Conservation (phyloP, 176 grass and related monocot species). For the Aegilops umbellulata region DNA sequence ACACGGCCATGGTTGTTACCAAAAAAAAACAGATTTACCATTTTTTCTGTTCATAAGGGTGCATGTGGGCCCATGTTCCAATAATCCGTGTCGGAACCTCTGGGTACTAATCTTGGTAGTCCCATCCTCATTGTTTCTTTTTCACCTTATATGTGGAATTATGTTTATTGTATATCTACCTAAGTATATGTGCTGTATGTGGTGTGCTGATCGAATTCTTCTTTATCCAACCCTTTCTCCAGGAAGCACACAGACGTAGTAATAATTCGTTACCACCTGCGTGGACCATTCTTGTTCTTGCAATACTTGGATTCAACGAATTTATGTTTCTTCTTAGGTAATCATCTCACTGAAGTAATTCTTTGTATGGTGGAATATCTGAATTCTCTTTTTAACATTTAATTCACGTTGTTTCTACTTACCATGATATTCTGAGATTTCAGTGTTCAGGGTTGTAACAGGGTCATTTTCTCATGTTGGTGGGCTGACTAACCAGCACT, state of each 20-base stretch:
- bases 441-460: neutral
- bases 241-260: constrained; percentile 67
- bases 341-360: constrained; percentile 2
- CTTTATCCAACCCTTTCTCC: neutral
- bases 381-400: neutral
- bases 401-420: neutral
- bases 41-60: too few species aligned
- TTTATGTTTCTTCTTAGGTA: constrained; percentile 86
- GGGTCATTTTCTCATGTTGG: neutral
- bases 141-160: constrained; percentile 6
- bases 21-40: too few species aligned
- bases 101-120: neutral
- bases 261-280: constrained; percentile 61
- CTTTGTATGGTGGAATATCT: constrained; percentile 1
- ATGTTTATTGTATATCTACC: neutral
- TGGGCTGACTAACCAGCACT: neutral
- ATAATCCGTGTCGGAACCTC: neutral
- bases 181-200: neutral
- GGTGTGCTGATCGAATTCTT: neutral
- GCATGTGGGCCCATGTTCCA: too few species aligned
- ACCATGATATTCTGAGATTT: neutral
- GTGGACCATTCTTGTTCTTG: constrained; percentile 69
- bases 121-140: too few species aligned
- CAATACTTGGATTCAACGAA: constrained; percentile 79
- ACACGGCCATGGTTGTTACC: too few species aligned